Percentiles rank a stretch among this genome's conserved stretches.
phyloP scores from a whole-genome alignment of 192 early-diverging fungal species.

The Funneliformis geosporum region DNA sequence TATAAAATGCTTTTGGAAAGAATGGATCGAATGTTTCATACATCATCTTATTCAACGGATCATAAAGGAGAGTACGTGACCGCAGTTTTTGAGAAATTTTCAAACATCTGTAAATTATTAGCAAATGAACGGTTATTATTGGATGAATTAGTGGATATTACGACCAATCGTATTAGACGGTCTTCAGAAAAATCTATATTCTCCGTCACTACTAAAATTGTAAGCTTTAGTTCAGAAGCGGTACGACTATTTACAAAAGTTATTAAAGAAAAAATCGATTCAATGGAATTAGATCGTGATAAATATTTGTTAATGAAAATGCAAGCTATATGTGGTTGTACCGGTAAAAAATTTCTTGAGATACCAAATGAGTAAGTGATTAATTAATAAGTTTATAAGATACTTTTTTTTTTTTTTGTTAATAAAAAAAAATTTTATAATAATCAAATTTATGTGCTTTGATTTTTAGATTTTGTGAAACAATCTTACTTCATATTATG shows the following conservation, averaged over 20 bases:
- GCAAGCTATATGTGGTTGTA: background rate
- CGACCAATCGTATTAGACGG: background rate
- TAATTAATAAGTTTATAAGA: background rate
- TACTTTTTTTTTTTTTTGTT: background rate
- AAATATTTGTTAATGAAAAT: background rate
- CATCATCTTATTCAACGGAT: background rate
- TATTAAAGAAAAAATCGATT: background rate
- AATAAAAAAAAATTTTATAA: too few relatives aligned
- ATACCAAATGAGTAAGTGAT: background rate
- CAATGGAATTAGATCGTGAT: background rate
- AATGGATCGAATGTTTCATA: background rate
- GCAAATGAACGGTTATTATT: background rate
- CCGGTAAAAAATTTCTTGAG: background rate
- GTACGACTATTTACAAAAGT: background rate
- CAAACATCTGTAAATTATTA: background rate
- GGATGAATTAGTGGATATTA: background rate
- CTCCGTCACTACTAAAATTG: background rate
- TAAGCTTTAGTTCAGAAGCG: background rate
- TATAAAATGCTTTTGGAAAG: background rate
- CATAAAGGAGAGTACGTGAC: background rate
- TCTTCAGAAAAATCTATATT: background rate
- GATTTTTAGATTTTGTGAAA: background rate
- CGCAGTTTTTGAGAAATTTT: background rate
- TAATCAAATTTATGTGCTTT: background rate
- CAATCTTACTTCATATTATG: background rate